Percentiles rank a stretch among this genome's conserved stretches.
These are phyloP conservation scores for Umbelopsis ramanniana DNA, from an alignment of 192 early-diverging fungal genomes.

Conservation along the genomic window DNA sequence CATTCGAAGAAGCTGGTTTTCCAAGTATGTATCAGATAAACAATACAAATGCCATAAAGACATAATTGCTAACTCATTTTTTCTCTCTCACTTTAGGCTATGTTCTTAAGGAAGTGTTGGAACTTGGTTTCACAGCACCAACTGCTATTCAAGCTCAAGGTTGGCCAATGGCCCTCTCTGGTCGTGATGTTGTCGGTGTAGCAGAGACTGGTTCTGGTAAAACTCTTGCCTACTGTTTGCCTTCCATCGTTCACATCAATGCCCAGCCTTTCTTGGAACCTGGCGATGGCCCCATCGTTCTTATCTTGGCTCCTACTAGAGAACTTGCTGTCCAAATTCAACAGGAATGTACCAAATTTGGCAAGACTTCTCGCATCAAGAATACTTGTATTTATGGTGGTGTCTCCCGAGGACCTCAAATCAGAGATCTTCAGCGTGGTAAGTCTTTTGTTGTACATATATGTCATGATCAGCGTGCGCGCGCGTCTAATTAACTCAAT, in stretches of 20 bases:
- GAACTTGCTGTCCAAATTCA: conserved; percentile 98
- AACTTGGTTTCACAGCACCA: conserved; percentile 84
- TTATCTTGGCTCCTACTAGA: conserved; percentile 95
- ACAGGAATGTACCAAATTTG: conserved; percentile 93
- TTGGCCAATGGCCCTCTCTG: conserved; percentile 97
- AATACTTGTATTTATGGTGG: conserved; percentile 97
- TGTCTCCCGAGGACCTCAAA: conserved; percentile 89
- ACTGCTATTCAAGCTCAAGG: conserved; percentile 97
- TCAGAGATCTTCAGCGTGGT: conserved; percentile 81
- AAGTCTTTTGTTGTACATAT: background rate
- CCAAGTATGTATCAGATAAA: conserved; percentile 54
- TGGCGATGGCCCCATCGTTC: conserved; percentile 96
- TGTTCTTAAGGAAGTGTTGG: conserved; percentile 84
- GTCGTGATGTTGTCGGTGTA: conserved; percentile 92
- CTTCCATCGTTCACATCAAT: conserved; percentile 98
- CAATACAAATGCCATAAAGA: background rate
- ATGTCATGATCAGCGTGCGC: background rate
- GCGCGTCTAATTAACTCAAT: background rate
- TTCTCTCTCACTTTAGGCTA: conserved; percentile 53
- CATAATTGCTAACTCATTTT: background rate
- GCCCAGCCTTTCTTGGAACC: conserved; percentile 91
- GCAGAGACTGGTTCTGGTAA: conserved; percentile 93
- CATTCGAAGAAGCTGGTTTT: conserved; percentile 92
- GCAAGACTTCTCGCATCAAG: conserved; percentile 84
- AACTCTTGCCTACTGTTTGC: conserved; percentile 92